Conservation (phyloP, 345 rosid genomes). For the Brassica carinata region DNA sequence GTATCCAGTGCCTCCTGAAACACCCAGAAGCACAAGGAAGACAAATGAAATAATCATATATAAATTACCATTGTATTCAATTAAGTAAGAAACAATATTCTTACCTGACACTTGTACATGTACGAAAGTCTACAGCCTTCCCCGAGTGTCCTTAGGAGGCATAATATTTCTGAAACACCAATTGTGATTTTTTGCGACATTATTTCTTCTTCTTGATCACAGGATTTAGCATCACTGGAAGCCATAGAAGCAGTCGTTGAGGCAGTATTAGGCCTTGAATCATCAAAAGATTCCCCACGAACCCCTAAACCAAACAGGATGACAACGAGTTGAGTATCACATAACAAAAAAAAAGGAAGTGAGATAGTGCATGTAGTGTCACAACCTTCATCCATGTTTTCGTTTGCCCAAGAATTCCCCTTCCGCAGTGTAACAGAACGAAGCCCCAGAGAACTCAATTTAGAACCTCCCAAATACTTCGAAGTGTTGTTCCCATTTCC, state of each 20-base stretch:
- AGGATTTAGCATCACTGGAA: conserved; percentile 55
- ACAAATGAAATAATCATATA: conserved; percentile 29
- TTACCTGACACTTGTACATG: conserved; percentile 88
- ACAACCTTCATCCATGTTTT: conserved; percentile 88
- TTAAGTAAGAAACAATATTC: conserved; percentile 19
- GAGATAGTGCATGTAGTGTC: conserved; percentile 6
- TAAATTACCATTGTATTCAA: not conserved
- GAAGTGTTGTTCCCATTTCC: conserved; percentile 78
- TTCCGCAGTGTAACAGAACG: conserved; percentile 89
- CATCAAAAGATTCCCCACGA: conserved; percentile 73
- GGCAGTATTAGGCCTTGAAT: conserved; percentile 61
- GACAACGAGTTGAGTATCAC: conserved; percentile 24
- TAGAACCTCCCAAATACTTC: conserved; percentile 82
- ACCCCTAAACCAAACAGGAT: conserved; percentile 54
- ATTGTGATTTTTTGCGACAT: conserved; percentile 57
- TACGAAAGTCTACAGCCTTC: conserved; percentile 93
- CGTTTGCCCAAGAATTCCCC: conserved; percentile 89
- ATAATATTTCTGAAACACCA: conserved; percentile 73
- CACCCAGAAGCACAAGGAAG: conserved; percentile 37
- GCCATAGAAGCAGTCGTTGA: conserved; percentile 55
- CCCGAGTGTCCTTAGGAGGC: conserved; percentile 78
- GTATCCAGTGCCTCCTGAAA: conserved; percentile 82
- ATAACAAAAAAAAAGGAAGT: conserved; percentile 12
- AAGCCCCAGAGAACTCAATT: conserved; percentile 67
- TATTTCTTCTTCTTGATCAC: conserved; percentile 64